Base-by-base conservation (phyloP, 768 basidiomycete genomes). In the Tephrocybe sp. region DNA sequence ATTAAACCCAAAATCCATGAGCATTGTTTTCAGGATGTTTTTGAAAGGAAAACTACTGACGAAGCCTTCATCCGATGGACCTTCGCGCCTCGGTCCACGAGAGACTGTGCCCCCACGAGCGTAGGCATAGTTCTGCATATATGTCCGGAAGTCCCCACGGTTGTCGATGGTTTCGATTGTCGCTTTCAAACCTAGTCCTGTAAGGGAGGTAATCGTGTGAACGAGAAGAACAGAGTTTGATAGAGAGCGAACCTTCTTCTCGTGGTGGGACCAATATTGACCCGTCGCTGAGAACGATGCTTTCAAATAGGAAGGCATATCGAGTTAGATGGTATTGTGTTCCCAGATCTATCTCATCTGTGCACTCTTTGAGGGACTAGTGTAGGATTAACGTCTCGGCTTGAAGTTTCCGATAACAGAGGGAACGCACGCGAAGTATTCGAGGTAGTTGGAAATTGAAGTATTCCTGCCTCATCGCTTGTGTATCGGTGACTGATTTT, bases 41-140 rank as follows among this genome's bases (percentile, higher is more conserved):
- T 25, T 49, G 30, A 44, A 25, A 38, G 21, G 18, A 30, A 19
- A 36, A 50, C n/a, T n/a, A 79, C 93, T 66, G 65, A 98, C 96
- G 72, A 92, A 97, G 32, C 93, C 92, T 64, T 97, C 93, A 45
- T 98, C 92, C 44, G 80, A 74, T 3, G 93, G 92, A 3, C 92
- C 95, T 58, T 97, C 92, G 53, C 94, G 76, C 52, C 89, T 77
- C 24, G 90, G 92, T n/a, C 89, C 92, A 31, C 84, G 75, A 12
- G 70, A 66, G 24, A 73, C 71, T 31, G 64, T 69, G 41, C 77
- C 73, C 9, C 87, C 89, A 52, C 89, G 88, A 24, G 92, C 92
- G 61, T 95, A 92, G 0, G 90, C 87, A 63, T 96, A 99, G 64
- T 97, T 93, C 64, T 97, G 92, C 95, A 99, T 98, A 64, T 87